Conservation (phyloP, 1,284 basidiomycete genomes). For the Polyporus tsugae region DNA sequence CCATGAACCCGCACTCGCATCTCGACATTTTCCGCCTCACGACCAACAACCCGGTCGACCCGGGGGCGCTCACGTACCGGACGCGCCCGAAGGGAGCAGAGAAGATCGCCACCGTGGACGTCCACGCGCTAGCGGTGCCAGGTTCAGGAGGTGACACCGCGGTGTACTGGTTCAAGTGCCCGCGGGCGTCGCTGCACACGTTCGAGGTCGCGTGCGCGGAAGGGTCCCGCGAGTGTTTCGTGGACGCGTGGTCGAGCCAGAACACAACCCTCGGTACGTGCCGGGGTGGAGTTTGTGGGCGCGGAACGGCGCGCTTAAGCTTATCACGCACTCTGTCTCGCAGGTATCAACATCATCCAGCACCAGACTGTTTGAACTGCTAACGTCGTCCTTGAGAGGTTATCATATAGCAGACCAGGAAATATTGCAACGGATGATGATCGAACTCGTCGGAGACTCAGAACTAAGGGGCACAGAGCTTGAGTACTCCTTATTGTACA, state of each 20-base stretch:
- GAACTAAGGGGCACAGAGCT: neutral
- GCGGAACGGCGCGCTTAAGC: neutral
- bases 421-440: too few species aligned
- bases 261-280: constrained; percentile 20
- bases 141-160: neutral
- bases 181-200: constrained; percentile 19
- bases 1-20: constrained; percentile 11
- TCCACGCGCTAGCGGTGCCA: too few species aligned
- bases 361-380: neutral
- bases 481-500: neutral
- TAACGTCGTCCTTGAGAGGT: too few species aligned
- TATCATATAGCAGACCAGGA: too few species aligned
- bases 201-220: constrained; percentile 24
- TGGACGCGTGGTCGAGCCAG: constrained; percentile 26
- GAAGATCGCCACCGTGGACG: constrained; percentile 16
- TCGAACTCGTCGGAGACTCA: neutral
- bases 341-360: constrained; percentile 1
- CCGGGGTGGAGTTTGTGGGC: neutral
- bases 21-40: constrained; percentile 28
- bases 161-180: constrained; percentile 15
- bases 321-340: neutral
- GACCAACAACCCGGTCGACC: constrained; percentile 15
- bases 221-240: constrained; percentile 12
- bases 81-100: constrained; percentile 17
- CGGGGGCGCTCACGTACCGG: constrained; percentile 24